Evolutionary conservation across 257 asterid species (phyloP), one percentile per base, ranked within the genome.

Genomic region (Nicotiana obtusifolia): DNA sequence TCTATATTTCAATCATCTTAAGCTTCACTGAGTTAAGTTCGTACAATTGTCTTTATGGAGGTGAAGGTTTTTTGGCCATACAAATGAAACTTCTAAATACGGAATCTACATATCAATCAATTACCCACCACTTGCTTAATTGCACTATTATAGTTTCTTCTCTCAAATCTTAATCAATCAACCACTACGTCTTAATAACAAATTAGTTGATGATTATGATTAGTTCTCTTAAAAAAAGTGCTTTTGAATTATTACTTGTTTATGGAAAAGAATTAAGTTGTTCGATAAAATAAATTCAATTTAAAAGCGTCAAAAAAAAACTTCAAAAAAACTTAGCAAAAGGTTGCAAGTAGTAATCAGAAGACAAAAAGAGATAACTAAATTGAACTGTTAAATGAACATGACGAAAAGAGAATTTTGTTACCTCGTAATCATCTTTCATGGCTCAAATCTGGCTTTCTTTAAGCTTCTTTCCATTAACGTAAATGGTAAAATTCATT

Each of bases 361-460:
- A 17, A 31, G 49, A 66, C 1, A 3, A 4, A 31, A 37, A 65
- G 15, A 16, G 44, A 7, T 37, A 37, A 37, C 44, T 37, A 37
- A 1, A 37, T 37, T 37, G 9, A 37, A 52, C 57, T 15, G 59
- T 53, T 15, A 15, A 49, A 52, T 52, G 19, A 33, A 10, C 24
- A n/a, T 0, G 5, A 33, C 11, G 56, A n/a, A 69, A n/a, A 10
- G 33, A 69, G 33, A 69, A 41, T 20, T 69, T 41, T n/a, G 33
- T 75, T 59, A 84, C 87, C 83, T 84, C 85, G 19, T 80, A 84
- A 56, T 82, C 89, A 24, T 84, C 87, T 62, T 73, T 84, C 87
- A 82, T 87, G 76, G 84, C 80, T 59, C 83, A 79, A 76, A 49
- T 22, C 28, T 52, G 20, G 10, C 5, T 24, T 7, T 54, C 80